These are phyloP conservation scores for Babjeviella inositovora DNA, from an alignment of 805 yeast species.

Conservation along the genomic window DNA sequence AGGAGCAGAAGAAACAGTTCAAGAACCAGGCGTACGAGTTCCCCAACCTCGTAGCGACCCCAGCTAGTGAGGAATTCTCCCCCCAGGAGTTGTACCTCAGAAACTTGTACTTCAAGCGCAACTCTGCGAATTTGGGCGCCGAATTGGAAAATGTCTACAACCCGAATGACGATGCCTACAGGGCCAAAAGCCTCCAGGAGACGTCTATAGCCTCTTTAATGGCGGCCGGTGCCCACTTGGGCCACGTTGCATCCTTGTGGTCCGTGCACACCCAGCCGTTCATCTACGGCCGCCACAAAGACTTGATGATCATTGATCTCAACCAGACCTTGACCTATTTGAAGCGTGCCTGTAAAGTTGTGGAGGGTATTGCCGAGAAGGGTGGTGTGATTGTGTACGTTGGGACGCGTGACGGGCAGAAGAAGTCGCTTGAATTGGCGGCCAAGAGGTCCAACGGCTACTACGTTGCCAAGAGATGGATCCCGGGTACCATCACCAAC, in stretches of 20 bases:
- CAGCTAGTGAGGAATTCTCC: too few species aligned
- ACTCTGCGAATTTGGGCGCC: too few species aligned
- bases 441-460: constrained; percentile 67
- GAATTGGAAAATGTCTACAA: too few species aligned
- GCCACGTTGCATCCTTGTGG: constrained; percentile 72
- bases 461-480: constrained; percentile 77
- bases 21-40: too few species aligned
- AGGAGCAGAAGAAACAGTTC: too few species aligned
- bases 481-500: constrained; percentile 90
- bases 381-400: constrained; percentile 81
- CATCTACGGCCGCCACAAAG: constrained; percentile 77
- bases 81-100: too few species aligned
- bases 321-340: constrained; percentile 67
- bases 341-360: constrained; percentile 74
- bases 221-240: constrained; percentile 91
- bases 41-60: too few species aligned
- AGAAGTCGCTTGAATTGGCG: constrained; percentile 59
- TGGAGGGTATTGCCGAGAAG: constrained; percentile 62
- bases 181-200: too few species aligned
- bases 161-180: too few species aligned
- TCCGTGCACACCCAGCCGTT: constrained; percentile 76
- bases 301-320: constrained; percentile 81
- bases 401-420: constrained; percentile 73
- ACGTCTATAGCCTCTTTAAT: too few species aligned
- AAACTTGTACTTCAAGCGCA: too few species aligned